Evolutionary conservation across 2,329 filamentous ascomycete genomes (phyloP), one percentile per base, ranked within the genome.

Genomic region (Chalara sp.): DNA sequence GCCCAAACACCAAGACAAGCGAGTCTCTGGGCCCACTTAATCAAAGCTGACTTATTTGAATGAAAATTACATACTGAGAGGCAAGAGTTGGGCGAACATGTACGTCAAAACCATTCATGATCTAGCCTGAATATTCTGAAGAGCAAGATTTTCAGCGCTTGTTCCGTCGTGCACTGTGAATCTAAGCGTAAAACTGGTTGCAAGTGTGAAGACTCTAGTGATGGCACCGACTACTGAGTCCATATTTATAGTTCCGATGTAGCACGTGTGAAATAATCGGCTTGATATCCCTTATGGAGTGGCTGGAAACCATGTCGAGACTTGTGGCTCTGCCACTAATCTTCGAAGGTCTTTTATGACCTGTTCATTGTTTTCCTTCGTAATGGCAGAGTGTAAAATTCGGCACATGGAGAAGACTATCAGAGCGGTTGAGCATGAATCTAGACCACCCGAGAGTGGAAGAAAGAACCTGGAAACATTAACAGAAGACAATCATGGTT

Each of bases 71-170:
- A 76, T 86, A 70, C 32, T 84, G 70, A 56, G 85, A 21, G 79
- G 76, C 1, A 81, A 66, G 21, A 82, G 65, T 42, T 80, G 78
- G 0, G 76, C 79, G 55, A 80, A 78, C 4, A 76, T 64, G 61
- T 85, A 87, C 3, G 79, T 74, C 2, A 81, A 68, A 1, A 87
- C 80, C 81, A 87, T 87, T 47, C 84, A 70, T 3, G 75, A 68
- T 11, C 81, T 70, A 12, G 81, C 81, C 56, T 85, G 81, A 48
- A 85, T 81, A 61, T 85, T 84, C 59, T 85, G 82, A 4, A 83
- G 63, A 0, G 79, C 78, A 1, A 83, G 67, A 53, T 84, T 84
- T 54, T 51, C 47, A 2, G 56, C 57, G 12, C 32, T 29, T 2
- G 67, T 68, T 6, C 82, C 82, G 11, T 81, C 82, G 51, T 84